Base-by-base conservation (phyloP, 352 stramenopile genomes). In the Peronospora belbahrii region DNA sequence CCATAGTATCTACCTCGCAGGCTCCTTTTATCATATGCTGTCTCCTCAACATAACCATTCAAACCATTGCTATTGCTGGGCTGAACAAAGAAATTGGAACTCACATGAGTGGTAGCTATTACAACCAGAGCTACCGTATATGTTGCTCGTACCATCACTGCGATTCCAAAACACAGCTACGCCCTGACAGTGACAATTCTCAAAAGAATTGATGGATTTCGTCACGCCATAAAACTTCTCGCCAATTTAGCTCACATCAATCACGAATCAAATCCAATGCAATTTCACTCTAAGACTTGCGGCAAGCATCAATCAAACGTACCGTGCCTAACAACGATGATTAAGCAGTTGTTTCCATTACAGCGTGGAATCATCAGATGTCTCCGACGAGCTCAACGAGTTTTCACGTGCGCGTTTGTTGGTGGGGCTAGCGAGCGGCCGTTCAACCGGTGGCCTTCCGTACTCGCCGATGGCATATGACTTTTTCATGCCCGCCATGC, bases 401-500 rank as follows among this genome's bases (percentile, higher is more conserved):
- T 62, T 59, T 32, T 70, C 64, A 30, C 64, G 64, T 23, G n/a
- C 44, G 23, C 64, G 59, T 33, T 73, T 73, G 17, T 28, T 32
- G 2, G 45, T 42, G 3, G 64, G 64, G 17, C 64, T 73, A 0
- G 28, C 48, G n/a, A 23, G 37, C 1, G 37, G n/a, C 22, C 14
- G 10, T 14, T 22, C 8, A 22, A 43, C 30, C 8, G 65, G 62
- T 39, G 51, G 44, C 6, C 24, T 47, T 14, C 65, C 61, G 31
- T 69, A 63, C 30, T 64, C 17, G 6, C 58, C 48, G 6, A 59
- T 64, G 33, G 57, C 80, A 60, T 97, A 97, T 0, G 88, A 90
- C 47, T 72, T 64, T 40, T 94, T 89, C 68, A 97, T 95, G 53
- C 83, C 76, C 24, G 27, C 65, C 80, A 97, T 95, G 52, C 96